phyloP scores from a whole-genome alignment of 2,329 filamentous ascomycete genomes.

The Fusarium phyllophilum region DNA sequence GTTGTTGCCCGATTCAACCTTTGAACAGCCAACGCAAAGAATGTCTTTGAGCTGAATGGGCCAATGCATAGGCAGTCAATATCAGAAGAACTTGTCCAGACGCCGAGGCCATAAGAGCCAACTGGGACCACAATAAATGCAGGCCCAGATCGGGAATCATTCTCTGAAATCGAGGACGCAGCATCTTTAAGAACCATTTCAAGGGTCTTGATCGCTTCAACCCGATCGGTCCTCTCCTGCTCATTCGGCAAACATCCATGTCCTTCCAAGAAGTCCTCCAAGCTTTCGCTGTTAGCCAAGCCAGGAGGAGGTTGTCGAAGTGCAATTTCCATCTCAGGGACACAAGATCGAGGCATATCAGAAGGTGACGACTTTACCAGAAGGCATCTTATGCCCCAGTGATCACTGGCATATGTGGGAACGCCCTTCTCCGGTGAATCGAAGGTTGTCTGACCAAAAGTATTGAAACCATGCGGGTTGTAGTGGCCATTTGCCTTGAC shows the following conservation, averaged over 20 bases:
- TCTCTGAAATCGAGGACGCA: slow-evolving; percentile 12
- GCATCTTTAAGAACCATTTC: slow-evolving; percentile 54
- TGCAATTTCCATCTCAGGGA: slow-evolving; percentile 41
- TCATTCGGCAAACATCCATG: slow-evolving; percentile 58
- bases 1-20: slow-evolving; percentile 60
- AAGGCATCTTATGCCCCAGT: slow-evolving; percentile 66
- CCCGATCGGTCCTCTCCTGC: slow-evolving; percentile 54
- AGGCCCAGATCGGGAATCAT: slow-evolving; percentile 34
- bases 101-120: slow-evolving; percentile 72
- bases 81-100: slow-evolving; percentile 70
- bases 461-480: slow-evolving; percentile 58
- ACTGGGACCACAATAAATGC: slow-evolving; percentile 66
- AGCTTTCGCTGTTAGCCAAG: slow-evolving; percentile 47
- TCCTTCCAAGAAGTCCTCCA: slow-evolving; percentile 52
- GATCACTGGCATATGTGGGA: slow-evolving; percentile 59
- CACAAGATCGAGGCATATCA: background rate
- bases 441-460: slow-evolving; percentile 59
- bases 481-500: slow-evolving; percentile 55
- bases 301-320: slow-evolving; percentile 43
- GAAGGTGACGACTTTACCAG: slow-evolving; percentile 40
- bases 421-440: background rate
- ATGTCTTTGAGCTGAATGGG: slow-evolving; percentile 67
- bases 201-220: slow-evolving; percentile 58
- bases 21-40: slow-evolving; percentile 68
- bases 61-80: slow-evolving; percentile 75